A percentile compares a stretch with the other conserved stretches of the same genome.
phyloP scores from a whole-genome alignment of 176 grass and related monocot genomes.

The Cocos nucifera region DNA sequence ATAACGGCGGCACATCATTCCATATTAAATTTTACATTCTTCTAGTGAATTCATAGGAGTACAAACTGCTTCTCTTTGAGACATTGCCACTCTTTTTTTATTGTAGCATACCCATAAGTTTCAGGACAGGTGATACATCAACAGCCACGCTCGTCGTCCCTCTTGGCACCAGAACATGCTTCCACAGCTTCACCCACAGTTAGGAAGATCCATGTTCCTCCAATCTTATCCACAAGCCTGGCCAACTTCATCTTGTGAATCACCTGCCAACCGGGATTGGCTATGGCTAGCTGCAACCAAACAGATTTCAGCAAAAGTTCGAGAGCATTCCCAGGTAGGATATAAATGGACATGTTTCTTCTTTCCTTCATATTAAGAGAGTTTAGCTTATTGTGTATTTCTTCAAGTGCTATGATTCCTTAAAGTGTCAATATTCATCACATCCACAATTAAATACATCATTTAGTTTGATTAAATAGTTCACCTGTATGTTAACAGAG shows the following conservation, averaged over 20 bases:
- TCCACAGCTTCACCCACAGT: conserved; percentile 74
- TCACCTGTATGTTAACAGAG: conserved; percentile 64
- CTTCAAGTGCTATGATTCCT: conserved; percentile 47
- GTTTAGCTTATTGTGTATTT: conserved; percentile 56
- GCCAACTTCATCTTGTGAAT: conserved; percentile 93
- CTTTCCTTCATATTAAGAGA: conserved; percentile 23
- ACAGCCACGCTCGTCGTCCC: conserved; percentile 11
- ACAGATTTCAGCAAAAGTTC: background rate
- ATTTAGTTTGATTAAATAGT: background rate
- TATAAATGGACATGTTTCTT: background rate
- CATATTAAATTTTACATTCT: too few relatives aligned
- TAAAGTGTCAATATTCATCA: conserved; percentile 89
- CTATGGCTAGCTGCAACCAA: conserved; percentile 45
- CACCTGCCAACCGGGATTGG: conserved; percentile 65
- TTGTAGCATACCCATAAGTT: background rate
- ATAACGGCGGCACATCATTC: too few relatives aligned
- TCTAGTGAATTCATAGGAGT: too few relatives aligned
- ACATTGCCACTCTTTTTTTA: too few relatives aligned
- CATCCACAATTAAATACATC: conserved; percentile 30
- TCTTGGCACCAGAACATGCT: conserved; percentile 43
- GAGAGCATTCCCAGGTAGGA: too few relatives aligned
- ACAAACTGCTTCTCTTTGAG: too few relatives aligned
- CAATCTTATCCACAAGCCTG: conserved; percentile 41
- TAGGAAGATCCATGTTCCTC: conserved; percentile 69
- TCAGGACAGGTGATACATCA: background rate